These are phyloP conservation scores for Guadua angustifolia DNA, from an alignment of 176 grass and related monocot genomes.

Conservation along the genomic window DNA sequence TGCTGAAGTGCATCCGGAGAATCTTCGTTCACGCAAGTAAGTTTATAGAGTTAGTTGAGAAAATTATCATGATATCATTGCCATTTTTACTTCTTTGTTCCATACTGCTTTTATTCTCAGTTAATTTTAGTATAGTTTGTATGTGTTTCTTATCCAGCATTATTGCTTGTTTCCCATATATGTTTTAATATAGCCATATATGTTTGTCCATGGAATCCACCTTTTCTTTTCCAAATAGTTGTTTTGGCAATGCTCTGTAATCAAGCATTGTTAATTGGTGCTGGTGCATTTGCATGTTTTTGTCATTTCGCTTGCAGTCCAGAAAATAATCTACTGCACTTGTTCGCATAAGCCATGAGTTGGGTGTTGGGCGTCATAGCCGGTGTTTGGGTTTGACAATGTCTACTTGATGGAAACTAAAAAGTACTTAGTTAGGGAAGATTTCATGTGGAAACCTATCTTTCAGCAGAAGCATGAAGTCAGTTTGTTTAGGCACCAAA, in stretches of 20 bases:
- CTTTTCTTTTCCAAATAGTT: not conserved
- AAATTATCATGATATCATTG: not conserved
- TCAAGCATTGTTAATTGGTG: not conserved
- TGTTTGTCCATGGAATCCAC: not conserved
- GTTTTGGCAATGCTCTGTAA: not conserved
- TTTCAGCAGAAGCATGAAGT: not conserved
- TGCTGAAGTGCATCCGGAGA: slow-evolving; percentile 88
- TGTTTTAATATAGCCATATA: slow-evolving; percentile 2
- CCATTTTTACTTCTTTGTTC: not conserved
- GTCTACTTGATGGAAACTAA: not conserved
- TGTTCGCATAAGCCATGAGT: not conserved
- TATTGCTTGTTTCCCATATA: not conserved
- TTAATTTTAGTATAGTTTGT: slow-evolving; percentile 11
- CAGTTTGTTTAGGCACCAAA: not conserved
- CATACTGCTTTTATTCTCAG: not conserved
- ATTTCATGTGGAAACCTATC: not conserved
- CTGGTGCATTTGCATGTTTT: slow-evolving; percentile 5
- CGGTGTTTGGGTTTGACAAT: not conserved
- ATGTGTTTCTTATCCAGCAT: not conserved
- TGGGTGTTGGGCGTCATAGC: not conserved
- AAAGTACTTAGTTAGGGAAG: not conserved
- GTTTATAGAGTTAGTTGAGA: slow-evolving; percentile 29
- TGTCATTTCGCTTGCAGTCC: not conserved
- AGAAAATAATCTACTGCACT: not conserved
- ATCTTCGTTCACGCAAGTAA: slow-evolving; percentile 82